Evolutionary conservation across 2,329 filamentous ascomycete genomes (phyloP).

Genomic region (Nemania sp.): DNA sequence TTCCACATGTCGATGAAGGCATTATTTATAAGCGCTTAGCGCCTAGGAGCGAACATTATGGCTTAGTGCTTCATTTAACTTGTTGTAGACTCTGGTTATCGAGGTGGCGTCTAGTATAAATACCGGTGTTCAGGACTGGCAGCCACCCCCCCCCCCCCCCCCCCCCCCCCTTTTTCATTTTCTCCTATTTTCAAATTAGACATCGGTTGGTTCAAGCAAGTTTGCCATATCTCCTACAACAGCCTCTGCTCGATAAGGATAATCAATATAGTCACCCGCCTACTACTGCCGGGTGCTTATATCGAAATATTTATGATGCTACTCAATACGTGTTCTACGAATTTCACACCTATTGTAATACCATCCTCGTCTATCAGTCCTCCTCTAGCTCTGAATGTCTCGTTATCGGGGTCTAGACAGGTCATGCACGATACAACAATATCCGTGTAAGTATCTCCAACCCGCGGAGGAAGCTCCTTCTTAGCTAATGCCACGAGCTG

Average conservation of each 20-base stretch:
- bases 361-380: constrained; percentile 23
- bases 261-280: background rate
- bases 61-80: background rate
- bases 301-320: constrained; percentile 15
- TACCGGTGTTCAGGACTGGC: too few species aligned
- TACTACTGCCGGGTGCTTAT: background rate
- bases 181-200: too few species aligned
- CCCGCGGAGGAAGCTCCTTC: constrained; percentile 16
- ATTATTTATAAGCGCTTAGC: background rate
- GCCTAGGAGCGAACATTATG: background rate
- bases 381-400: background rate
- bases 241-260: background rate
- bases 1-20: background rate
- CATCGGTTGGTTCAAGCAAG: background rate
- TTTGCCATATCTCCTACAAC: background rate
- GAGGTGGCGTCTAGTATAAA: background rate
- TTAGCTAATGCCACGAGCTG: constrained; percentile 19
- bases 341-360: constrained; percentile 23
- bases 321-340: constrained; percentile 18
- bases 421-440: constrained; percentile 19
- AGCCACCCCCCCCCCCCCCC: too few species aligned
- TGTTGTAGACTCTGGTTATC: background rate
- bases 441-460: constrained; percentile 26
- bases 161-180: too few species aligned
- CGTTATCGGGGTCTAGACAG: constrained; percentile 22